Conservation (phyloP, 495 filamentous ascomycete genomes). For the Neurospora africana region DNA sequence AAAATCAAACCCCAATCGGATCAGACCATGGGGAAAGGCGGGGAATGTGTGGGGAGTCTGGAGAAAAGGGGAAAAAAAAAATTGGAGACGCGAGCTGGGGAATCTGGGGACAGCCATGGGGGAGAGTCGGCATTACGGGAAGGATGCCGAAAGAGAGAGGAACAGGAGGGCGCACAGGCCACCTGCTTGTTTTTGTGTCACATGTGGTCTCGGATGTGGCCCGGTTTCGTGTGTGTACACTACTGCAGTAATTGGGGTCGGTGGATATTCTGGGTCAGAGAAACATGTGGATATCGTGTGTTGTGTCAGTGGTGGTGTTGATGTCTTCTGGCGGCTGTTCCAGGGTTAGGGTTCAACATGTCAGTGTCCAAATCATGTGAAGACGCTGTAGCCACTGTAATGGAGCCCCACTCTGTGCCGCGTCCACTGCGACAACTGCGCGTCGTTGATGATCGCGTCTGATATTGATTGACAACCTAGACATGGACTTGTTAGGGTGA, state of each 20-base stretch:
- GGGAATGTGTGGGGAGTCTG: not conserved
- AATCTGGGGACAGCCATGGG: not conserved
- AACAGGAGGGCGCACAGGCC: not conserved
- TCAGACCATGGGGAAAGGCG: not conserved
- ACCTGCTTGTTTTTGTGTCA: not conserved
- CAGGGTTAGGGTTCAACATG: not conserved
- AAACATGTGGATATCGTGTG: no score
- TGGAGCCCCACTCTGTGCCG: not conserved
- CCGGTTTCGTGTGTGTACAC: not conserved
- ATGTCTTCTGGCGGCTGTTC: not conserved
- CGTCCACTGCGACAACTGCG: not conserved
- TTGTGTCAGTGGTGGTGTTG: not conserved
- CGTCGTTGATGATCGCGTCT: not conserved
- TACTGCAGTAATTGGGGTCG: no score
- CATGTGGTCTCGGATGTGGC: not conserved
- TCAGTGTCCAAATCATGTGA: not conserved
- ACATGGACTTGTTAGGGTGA: conserved; percentile 8
- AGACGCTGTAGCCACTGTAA: not conserved
- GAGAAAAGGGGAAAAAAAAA: not conserved
- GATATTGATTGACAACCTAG: not conserved
- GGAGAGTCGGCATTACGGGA: not conserved
- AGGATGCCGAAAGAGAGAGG: not conserved
- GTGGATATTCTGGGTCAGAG: not conserved
- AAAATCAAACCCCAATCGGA: not conserved
- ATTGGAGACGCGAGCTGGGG: not conserved